A percentile compares a stretch with the other conserved stretches of the same genome.
Conservation (phyloP, 192 early-diverging fungal species). For the Entomortierella parvispora region DNA sequence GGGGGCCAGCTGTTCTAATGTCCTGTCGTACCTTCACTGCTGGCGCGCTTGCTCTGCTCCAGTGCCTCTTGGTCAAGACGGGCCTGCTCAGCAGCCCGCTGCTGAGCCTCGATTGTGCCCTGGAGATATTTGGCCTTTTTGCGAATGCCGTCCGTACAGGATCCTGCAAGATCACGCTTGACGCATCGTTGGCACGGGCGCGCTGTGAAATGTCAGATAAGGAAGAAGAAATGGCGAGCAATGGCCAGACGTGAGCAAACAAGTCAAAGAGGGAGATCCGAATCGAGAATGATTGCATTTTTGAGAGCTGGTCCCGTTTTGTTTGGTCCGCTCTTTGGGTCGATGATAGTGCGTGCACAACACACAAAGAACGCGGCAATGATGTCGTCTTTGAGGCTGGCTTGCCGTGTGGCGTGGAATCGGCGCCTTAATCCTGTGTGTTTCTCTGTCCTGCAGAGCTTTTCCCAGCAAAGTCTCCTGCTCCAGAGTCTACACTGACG, state of each 20-base stretch:
- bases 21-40: conserved; percentile 1
- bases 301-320: neutral
- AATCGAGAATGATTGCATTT: neutral
- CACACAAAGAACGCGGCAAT: no score
- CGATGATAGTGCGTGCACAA: no score
- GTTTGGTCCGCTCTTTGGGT: no score
- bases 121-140: conserved; percentile 94
- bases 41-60: conserved; percentile 4
- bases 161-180: conserved; percentile 77
- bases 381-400: no score
- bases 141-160: conserved; percentile 86
- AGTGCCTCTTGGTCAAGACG: conserved; percentile 16
- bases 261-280: neutral
- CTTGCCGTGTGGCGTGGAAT: no score
- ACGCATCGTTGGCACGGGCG: conserved; percentile 91
- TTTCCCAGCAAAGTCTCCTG: no score
- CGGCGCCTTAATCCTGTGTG: no score
- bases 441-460: no score
- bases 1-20: no score
- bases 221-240: neutral
- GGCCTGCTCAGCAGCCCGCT: conserved; percentile 48
- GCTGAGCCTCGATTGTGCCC: conserved; percentile 61
- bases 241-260: neutral
- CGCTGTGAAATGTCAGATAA: conserved; percentile 27
- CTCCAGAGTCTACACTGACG: no score